Evolutionary conservation across 1,284 basidiomycete genomes (phyloP).

Genomic region (Trametes sp.): DNA sequence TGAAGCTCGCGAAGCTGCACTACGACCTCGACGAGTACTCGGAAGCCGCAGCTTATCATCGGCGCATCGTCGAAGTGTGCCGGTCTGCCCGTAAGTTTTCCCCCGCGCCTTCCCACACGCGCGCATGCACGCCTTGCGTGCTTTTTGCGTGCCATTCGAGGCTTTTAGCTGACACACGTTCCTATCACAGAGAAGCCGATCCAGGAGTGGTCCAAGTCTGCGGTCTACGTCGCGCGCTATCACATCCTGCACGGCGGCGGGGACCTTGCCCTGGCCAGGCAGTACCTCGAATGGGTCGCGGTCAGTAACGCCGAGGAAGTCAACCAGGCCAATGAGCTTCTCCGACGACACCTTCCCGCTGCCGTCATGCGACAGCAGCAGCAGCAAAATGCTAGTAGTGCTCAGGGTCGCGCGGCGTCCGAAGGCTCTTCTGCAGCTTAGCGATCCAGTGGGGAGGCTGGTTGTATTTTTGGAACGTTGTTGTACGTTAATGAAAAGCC

Average conservation of each 20-base stretch:
- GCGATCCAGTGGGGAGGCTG: neutral
- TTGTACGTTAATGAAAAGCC: slow-evolving; percentile 1
- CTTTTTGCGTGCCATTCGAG: neutral
- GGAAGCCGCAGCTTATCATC: slow-evolving; percentile 77
- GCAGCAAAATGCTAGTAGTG: slow-evolving; percentile 7
- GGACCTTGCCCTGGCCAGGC: slow-evolving; percentile 66
- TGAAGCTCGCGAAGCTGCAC: slow-evolving; percentile 83
- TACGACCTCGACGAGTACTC: slow-evolving; percentile 67
- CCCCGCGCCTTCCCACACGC: slow-evolving; percentile 5
- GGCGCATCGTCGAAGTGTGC: slow-evolving; percentile 79
- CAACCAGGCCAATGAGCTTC: slow-evolving; percentile 63
- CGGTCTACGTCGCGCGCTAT: slow-evolving; percentile 81
- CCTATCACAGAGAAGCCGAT: slow-evolving; percentile 62
- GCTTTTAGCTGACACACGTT: neutral
- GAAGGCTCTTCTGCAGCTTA: slow-evolving; percentile 10
- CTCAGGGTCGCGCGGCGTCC: slow-evolving; percentile 11
- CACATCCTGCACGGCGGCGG: slow-evolving; percentile 69
- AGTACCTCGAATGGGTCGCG: slow-evolving; percentile 77
- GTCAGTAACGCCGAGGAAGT: slow-evolving; percentile 82
- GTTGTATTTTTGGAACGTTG: slow-evolving; percentile 16
- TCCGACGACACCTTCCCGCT: slow-evolving; percentile 27
- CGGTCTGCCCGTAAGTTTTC: slow-evolving; percentile 54
- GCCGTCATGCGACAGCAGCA: slow-evolving; percentile 23
- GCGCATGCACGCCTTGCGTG: slow-evolving; percentile 2
- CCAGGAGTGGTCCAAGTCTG: slow-evolving; percentile 81